phyloP scores from a whole-genome alignment of 2,329 filamentous ascomycete genomes.

The Fusarium pininemorale region DNA sequence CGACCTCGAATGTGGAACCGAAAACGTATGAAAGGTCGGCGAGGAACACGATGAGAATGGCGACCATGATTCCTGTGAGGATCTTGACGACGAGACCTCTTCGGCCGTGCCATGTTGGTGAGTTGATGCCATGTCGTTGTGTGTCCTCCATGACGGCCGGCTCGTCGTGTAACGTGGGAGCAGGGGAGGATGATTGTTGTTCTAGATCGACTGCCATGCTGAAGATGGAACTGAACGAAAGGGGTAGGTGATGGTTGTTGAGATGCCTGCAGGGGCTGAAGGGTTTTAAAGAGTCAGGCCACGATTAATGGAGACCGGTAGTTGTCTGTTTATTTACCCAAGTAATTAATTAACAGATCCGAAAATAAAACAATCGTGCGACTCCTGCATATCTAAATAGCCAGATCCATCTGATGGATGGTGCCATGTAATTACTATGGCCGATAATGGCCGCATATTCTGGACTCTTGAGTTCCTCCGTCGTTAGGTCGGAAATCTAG shows the following conservation, averaged over 20 bases:
- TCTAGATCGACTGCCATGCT: conserved; percentile 5
- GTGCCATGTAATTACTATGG: background rate
- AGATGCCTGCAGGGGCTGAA: background rate
- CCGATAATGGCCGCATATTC: background rate
- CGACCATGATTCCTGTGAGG: conserved; percentile 24
- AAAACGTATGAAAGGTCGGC: conserved; percentile 47
- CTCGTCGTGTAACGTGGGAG: conserved; percentile 26
- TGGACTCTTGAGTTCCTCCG: background rate
- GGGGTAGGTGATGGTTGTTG: background rate
- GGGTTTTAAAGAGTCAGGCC: background rate
- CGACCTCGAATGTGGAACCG: conserved; percentile 43
- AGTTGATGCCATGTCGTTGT: conserved; percentile 13
- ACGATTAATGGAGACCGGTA: background rate
- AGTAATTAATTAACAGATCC: background rate
- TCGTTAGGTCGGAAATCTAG: background rate
- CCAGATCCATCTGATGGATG: background rate
- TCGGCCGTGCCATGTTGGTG: conserved; percentile 18
- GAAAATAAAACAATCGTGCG: background rate
- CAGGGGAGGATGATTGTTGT: conserved; percentile 22
- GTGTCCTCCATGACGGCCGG: background rate
- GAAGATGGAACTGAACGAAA: background rate
- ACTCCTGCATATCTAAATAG: conserved; percentile 3
- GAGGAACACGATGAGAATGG: conserved; percentile 35
- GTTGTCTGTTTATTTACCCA: background rate
- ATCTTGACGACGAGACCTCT: conserved; percentile 12